Evolutionary conservation across 2,329 filamentous ascomycete genomes (phyloP), one percentile per base, ranked within the genome.

Genomic region (Pyrenophora seminiperda): DNA sequence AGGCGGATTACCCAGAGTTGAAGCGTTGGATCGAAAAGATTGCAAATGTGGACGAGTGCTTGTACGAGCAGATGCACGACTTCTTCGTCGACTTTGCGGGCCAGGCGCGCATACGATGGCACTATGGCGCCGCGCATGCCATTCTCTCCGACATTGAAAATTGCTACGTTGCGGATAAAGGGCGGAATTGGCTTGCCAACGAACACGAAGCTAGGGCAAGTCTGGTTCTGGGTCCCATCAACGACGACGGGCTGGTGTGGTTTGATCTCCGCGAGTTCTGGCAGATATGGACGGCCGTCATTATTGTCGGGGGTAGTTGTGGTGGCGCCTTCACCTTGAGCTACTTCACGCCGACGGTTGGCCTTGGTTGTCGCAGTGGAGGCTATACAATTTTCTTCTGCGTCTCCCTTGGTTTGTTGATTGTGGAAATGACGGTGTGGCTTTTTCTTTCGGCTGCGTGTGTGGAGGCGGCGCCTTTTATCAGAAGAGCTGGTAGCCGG

Each of bases 291-390:
- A 68, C 66, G 11, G 69, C 74, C 0, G 50, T 74, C 9, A 40
- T 71, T 2, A 72, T 76, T 19, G 71, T 78, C 3, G 59, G 53
- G 5, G 71, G 60, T 11, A 73, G 70, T 19, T 67, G 63, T 15
- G 63, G 68, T 4, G 74, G 74, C 2, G 72, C 75, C 0, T 77
- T 76, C 41, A 63, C 75, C 7, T 52, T 79, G 14, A 75, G 72
- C 7, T 79, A 64, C 53, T 75, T 71, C 53, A 79, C 76, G 0
- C 77, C 77, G 0, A 78, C 76, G 0, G 75, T 79, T 0, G 77
- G 77, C 1, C 62, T 79, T 0, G 75, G 76, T 0, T 77, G 65
- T 24, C 62, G 66, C 0, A 66, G 73, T 31, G 75, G 75, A 2
- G 75, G 75, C 3, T 79, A 79, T 49, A 66, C 73, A n/a, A 67